These are phyloP conservation scores for Diplosphaera chodatii DNA, from an alignment of 139 green algal species.

Conservation along the genomic window DNA sequence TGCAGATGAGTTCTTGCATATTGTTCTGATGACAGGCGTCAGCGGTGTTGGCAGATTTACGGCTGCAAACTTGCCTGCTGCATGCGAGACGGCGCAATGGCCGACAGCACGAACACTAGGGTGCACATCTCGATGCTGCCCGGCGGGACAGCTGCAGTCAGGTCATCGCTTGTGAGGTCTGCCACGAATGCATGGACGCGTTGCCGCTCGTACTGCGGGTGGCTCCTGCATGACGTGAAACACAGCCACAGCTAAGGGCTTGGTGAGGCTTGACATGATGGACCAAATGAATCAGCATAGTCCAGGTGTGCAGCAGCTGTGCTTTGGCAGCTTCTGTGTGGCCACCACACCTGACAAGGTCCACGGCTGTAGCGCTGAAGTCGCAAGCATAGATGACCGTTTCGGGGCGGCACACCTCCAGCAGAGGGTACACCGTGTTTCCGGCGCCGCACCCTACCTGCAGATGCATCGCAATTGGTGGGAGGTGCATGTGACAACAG, in stretches of 20 bases:
- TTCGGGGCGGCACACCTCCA: constrained; percentile 53
- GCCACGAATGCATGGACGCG: constrained; percentile 72
- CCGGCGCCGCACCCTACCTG: constrained; percentile 92
- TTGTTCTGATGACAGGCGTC: no score
- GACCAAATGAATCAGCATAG: no score
- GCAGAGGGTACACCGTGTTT: constrained; percentile 86
- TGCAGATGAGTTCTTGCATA: no score
- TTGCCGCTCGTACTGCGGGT: constrained; percentile 16
- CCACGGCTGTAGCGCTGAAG: constrained; percentile 73
- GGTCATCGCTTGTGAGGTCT: constrained; percentile 62
- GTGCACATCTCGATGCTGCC: constrained; percentile 44
- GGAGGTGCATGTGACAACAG: no score
- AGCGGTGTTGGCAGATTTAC: no score
- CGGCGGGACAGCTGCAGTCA: constrained; percentile 20
- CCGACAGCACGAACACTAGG: constrained; percentile 90
- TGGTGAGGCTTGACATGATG: no score
- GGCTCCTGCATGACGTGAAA: background rate
- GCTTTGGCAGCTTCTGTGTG: no score
- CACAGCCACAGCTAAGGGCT: no score
- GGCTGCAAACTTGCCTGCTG: constrained; percentile 14
- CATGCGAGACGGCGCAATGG: constrained; percentile 72
- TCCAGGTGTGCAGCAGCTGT: no score
- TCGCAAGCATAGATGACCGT: constrained; percentile 77
- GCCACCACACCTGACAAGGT: constrained; percentile 47
- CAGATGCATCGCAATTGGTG: no score